Conservation (phyloP, 352 stramenopile species). For the Achlya hypogyna region DNA sequence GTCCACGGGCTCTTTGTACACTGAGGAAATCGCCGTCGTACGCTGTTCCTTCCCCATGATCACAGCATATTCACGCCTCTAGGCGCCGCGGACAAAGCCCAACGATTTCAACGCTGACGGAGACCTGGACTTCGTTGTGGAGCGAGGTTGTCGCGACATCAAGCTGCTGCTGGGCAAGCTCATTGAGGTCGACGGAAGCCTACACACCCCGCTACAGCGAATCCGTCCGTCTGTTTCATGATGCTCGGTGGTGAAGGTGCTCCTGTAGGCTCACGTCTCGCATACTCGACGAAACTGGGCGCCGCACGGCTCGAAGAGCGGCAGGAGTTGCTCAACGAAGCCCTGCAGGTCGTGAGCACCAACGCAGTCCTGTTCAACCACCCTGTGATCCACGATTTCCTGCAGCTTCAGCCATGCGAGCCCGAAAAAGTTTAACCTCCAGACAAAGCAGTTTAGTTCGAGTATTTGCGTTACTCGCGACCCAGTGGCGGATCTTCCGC, state of each 20-base stretch:
- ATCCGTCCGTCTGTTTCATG: slow-evolving; percentile 6
- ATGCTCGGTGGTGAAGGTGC: not conserved
- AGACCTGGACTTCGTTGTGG: slow-evolving; percentile 8
- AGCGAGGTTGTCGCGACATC: slow-evolving; percentile 12
- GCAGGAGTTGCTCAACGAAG: slow-evolving; percentile 1
- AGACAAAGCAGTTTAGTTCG: not conserved
- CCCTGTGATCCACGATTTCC: not conserved
- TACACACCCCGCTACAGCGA: slow-evolving; percentile 12
- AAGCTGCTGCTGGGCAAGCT: slow-evolving; percentile 16
- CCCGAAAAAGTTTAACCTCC: not conserved
- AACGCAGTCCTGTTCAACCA: not conserved
- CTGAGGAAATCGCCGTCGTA: not conserved
- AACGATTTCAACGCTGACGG: not conserved
- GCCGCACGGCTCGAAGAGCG: slow-evolving; percentile 2
- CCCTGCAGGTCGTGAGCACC: slow-evolving; percentile 6
- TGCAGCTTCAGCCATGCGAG: not conserved
- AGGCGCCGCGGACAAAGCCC: too few relatives aligned
- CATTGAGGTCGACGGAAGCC: not conserved
- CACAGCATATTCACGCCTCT: too few relatives aligned
- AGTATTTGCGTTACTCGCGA: not conserved
- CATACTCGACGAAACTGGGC: slow-evolving; percentile 17
- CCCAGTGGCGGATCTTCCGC: too few relatives aligned
- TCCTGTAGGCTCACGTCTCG: slow-evolving; percentile 12
- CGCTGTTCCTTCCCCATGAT: too few relatives aligned
- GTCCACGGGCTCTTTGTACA: not conserved